phyloP scores from a whole-genome alignment of 2,329 filamentous ascomycete genomes.

The Septoria petroselini region DNA sequence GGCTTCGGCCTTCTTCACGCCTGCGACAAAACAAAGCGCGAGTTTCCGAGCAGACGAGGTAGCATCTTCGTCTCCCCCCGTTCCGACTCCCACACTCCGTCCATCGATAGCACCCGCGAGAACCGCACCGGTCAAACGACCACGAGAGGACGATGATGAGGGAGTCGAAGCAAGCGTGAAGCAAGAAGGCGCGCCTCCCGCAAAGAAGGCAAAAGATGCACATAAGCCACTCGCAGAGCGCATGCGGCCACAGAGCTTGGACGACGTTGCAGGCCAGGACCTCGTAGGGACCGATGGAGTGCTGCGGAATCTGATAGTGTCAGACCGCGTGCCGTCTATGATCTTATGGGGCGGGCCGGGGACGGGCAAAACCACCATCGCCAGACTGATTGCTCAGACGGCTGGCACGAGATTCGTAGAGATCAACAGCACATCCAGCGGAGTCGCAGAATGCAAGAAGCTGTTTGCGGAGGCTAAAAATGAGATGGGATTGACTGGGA shows the following conservation, averaged over 20 bases:
- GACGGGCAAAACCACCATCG: conserved; percentile 88
- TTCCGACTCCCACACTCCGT: conserved; percentile 18
- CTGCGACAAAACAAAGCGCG: conserved; percentile 45
- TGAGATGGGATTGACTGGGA: conserved; percentile 75
- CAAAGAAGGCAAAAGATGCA: conserved; percentile 64
- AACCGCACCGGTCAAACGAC: conserved; percentile 32
- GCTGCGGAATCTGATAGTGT: conserved; percentile 79
- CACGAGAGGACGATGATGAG: conserved; percentile 28
- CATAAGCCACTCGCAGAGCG: conserved; percentile 85
- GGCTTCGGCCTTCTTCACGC: conserved; percentile 55
- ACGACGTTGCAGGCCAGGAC: conserved; percentile 88
- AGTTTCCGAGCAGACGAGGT: conserved; percentile 31
- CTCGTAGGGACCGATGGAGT: conserved; percentile 83
- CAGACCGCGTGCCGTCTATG: conserved; percentile 86
- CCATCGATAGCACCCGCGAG: conserved; percentile 20
- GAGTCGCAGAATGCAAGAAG: conserved; percentile 88
- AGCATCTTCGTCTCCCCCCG: conserved; percentile 24
- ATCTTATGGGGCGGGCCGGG: conserved; percentile 84
- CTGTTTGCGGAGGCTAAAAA: conserved; percentile 80
- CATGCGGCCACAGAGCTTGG: conserved; percentile 80
- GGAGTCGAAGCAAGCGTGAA: conserved; percentile 10
- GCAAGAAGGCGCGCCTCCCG: conserved; percentile 48
- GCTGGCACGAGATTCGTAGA: conserved; percentile 87
- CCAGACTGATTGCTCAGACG: conserved; percentile 78
- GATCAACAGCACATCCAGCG: conserved; percentile 88